A percentile compares a stretch with the other conserved stretches of the same genome.
Evolutionary conservation across 768 basidiomycete species (phyloP).

Genomic region (Boletus coccyginus): DNA sequence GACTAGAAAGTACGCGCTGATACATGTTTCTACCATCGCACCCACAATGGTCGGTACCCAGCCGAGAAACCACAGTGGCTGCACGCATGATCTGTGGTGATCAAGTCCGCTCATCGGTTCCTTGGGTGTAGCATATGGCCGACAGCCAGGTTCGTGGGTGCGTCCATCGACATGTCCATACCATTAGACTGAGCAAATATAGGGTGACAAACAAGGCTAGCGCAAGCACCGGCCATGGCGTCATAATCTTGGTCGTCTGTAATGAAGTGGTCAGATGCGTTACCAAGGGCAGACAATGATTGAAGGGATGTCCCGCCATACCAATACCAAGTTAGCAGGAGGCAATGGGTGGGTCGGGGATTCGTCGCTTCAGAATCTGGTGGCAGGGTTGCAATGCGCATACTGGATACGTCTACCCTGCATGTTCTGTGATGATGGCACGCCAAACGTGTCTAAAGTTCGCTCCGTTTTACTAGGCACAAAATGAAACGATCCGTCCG

Average conservation of each 20-base stretch:
- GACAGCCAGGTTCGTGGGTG: conserved; percentile 41
- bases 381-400: too few species aligned
- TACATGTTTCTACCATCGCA: conserved; percentile 70
- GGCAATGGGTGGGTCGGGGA: too few species aligned
- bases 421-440: too few species aligned
- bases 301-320: too few species aligned
- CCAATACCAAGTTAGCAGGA: too few species aligned
- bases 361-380: too few species aligned
- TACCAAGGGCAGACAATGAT: too few species aligned
- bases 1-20: conserved; percentile 74
- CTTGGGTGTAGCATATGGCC: conserved; percentile 54
- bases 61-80: conserved; percentile 50
- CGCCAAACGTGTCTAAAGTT: too few species aligned
- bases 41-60: conserved; percentile 70
- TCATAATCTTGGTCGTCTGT: conserved; percentile 8
- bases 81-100: background rate
- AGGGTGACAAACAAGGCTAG: background rate
- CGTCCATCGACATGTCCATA: conserved; percentile 59
- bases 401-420: too few species aligned
- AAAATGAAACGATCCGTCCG: too few species aligned
- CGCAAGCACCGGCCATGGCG: conserved; percentile 7
- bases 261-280: too few species aligned
- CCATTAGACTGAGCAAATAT: conserved; percentile 39
- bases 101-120: conserved; percentile 38
- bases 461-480: too few species aligned